These are phyloP conservation scores for Penicillium salamii DNA, from an alignment of 495 filamentous ascomycete genomes.

Conservation along the genomic window DNA sequence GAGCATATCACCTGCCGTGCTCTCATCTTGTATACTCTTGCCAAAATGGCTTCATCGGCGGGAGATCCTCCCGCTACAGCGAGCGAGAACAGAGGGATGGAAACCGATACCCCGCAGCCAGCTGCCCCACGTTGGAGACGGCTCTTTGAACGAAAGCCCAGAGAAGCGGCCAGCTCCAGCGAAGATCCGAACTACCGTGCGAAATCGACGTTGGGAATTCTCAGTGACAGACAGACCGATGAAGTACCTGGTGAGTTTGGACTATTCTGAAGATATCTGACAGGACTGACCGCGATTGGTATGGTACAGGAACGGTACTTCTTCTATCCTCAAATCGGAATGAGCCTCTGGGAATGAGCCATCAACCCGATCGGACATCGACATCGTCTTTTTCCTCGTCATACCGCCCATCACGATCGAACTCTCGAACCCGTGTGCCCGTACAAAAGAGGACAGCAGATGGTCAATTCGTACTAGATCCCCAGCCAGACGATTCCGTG, in stretches of 20 bases:
- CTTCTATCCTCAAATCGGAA: slow-evolving; percentile 74
- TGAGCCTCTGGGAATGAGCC: slow-evolving; percentile 75
- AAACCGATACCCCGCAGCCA: background rate
- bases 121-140: slow-evolving; percentile 19
- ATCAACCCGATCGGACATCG: slow-evolving; percentile 71
- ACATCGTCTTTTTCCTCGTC: slow-evolving; percentile 68
- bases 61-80: background rate
- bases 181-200: slow-evolving; percentile 31
- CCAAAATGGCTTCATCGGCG: slow-evolving; percentile 6
- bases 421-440: slow-evolving; percentile 29
- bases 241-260: slow-evolving; percentile 89
- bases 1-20: no score
- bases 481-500: slow-evolving; percentile 84
- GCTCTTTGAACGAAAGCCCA: slow-evolving; percentile 13
- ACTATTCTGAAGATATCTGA: no score
- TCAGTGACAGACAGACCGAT: slow-evolving; percentile 79
- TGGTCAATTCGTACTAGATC: slow-evolving; percentile 84
- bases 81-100: background rate
- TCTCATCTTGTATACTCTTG: background rate
- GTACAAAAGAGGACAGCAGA: slow-evolving; percentile 74
- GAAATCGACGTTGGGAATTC: slow-evolving; percentile 76
- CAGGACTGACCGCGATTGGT: slow-evolving; percentile 6
- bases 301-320: slow-evolving; percentile 67
- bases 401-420: slow-evolving; percentile 43
- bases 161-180: background rate